These are phyloP conservation scores for Phytopythium helicoides DNA, from an alignment of 352 stramenopile species.

Conservation along the genomic window DNA sequence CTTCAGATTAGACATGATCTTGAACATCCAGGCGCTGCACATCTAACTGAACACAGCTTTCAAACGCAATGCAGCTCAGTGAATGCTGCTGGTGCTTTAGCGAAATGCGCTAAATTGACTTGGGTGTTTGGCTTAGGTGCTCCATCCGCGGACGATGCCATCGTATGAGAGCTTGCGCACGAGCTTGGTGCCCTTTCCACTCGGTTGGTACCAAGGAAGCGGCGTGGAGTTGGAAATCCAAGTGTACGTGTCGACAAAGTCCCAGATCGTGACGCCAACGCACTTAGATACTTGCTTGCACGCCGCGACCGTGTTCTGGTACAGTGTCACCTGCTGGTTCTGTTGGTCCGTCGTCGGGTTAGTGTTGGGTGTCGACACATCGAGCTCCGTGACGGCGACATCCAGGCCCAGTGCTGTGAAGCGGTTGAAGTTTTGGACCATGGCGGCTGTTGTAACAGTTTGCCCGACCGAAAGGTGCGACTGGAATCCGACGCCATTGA, in stretches of 20 bases:
- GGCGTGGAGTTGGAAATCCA: slow-evolving; percentile 15
- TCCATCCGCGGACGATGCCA: slow-evolving; percentile 21
- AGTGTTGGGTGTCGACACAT: slow-evolving; percentile 21
- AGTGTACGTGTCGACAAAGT: slow-evolving; percentile 27
- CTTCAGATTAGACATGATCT: too few species aligned
- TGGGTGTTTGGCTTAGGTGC: not conserved
- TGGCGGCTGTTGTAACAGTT: slow-evolving; percentile 12
- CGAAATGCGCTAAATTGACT: too few species aligned
- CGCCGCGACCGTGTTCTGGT: slow-evolving; percentile 22
- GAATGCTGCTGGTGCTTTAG: too few species aligned
- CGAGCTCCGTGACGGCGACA: slow-evolving; percentile 26
- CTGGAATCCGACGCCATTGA: slow-evolving; percentile 26
- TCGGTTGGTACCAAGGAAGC: slow-evolving; percentile 25
- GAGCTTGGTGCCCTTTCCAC: slow-evolving; percentile 17
- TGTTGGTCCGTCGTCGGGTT: slow-evolving; percentile 18
- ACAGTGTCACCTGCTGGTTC: slow-evolving; percentile 22
- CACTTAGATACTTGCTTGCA: slow-evolving; percentile 27
- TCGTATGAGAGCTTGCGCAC: slow-evolving; percentile 28
- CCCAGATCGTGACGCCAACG: slow-evolving; percentile 9
- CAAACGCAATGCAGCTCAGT: too few species aligned
- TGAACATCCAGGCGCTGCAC: too few species aligned
- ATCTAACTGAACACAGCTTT: too few species aligned
- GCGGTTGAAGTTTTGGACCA: slow-evolving; percentile 24
- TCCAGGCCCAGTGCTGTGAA: slow-evolving; percentile 23
- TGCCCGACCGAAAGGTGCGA: slow-evolving; percentile 8